Evolutionary conservation across 805 yeast genomes (phyloP).

Genomic region (Saccharomyces kudriavzevii): DNA sequence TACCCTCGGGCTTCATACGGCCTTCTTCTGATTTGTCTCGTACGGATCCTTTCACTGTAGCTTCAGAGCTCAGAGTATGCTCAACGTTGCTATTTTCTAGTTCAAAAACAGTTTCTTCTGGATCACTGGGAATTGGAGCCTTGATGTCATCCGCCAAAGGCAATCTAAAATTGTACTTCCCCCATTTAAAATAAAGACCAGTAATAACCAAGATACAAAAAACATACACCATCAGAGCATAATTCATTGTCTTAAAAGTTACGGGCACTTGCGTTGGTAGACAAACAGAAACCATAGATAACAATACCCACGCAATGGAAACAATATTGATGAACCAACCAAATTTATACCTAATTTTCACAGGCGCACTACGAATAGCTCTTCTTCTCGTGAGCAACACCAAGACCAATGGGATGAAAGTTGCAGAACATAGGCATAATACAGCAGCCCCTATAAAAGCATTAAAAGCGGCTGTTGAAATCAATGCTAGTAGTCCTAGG

Average conservation of each 20-base stretch:
- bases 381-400: conserved; percentile 50
- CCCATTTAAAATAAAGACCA: conserved; percentile 51
- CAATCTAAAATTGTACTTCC: conserved; percentile 51
- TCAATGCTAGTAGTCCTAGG: conserved; percentile 55
- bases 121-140: not conserved
- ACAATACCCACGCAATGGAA: conserved; percentile 51
- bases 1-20: not conserved
- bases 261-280: conserved; percentile 60
- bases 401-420: conserved; percentile 66
- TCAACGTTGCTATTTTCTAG: not conserved
- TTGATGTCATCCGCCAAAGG: conserved; percentile 38
- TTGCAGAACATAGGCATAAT: conserved; percentile 62
- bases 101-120: not conserved
- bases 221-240: conserved; percentile 55
- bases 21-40: not conserved
- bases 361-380: conserved; percentile 59
- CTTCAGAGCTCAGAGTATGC: not conserved
- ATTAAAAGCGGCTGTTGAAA: conserved; percentile 69
- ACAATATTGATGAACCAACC: conserved; percentile 58
- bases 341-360: conserved; percentile 47
- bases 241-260: conserved; percentile 35
- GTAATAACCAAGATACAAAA: conserved; percentile 43
- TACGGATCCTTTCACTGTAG: not conserved
- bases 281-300: conserved; percentile 56
- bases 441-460: conserved; percentile 83